phyloP scores from a whole-genome alignment of 257 asterid genomes.

The Striga asiatica region DNA sequence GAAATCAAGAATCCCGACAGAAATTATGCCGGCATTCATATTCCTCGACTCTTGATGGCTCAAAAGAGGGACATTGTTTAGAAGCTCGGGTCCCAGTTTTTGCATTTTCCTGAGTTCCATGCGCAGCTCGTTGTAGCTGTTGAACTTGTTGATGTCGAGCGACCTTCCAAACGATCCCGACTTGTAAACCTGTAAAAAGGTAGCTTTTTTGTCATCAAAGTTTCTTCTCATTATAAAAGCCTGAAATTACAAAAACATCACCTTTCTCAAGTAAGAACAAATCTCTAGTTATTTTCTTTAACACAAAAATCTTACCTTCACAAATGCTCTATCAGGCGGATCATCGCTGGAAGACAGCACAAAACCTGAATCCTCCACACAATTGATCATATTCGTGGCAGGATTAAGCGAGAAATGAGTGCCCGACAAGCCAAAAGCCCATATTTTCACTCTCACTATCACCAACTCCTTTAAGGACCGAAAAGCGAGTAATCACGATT shows the following conservation, averaged over 20 bases:
- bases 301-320: slow-evolving; percentile 47
- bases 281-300: too few species aligned
- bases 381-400: slow-evolving; percentile 31
- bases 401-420: slow-evolving; percentile 39
- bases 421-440: slow-evolving; percentile 33
- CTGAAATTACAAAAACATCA: too few species aligned
- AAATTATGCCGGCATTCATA: slow-evolving; percentile 37
- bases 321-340: slow-evolving; percentile 42
- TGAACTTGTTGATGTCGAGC: slow-evolving; percentile 60
- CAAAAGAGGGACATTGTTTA: slow-evolving; percentile 35
- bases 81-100: slow-evolving; percentile 46
- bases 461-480: slow-evolving; percentile 41
- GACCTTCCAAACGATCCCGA: slow-evolving; percentile 73
- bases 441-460: slow-evolving; percentile 30
- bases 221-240: too few species aligned
- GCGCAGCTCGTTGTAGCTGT: slow-evolving; percentile 74
- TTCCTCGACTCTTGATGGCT: slow-evolving; percentile 35
- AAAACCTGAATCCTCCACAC: slow-evolving; percentile 43
- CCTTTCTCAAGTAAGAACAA: too few species aligned
- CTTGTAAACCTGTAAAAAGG: slow-evolving; percentile 55
- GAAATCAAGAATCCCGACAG: slow-evolving; percentile 52
- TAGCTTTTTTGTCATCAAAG: too few species aligned
- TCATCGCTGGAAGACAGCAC: slow-evolving; percentile 30
- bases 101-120: slow-evolving; percentile 73
- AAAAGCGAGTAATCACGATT: too few species aligned